A percentile compares a stretch with the other conserved stretches of the same genome.
phyloP scores from a whole-genome alignment of 495 filamentous ascomycete genomes.

The Penicillium pancosmium region DNA sequence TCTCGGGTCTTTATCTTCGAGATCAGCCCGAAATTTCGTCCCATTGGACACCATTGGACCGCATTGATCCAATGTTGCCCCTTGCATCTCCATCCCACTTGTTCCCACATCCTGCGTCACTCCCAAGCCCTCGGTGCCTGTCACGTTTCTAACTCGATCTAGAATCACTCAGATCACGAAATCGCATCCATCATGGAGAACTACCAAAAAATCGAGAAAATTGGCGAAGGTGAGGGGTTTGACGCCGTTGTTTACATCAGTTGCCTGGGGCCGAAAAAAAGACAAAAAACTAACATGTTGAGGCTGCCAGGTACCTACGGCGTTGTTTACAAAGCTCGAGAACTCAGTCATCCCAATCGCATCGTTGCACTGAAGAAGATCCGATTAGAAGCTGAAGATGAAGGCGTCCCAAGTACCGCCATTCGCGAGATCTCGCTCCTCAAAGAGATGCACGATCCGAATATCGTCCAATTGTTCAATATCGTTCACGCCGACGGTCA shows the following conservation, averaged over 20 bases:
- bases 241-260: constrained; percentile 8
- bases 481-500: constrained; percentile 97
- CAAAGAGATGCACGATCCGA: constrained; percentile 96
- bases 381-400: constrained; percentile 94
- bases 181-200: constrained; percentile 75
- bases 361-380: constrained; percentile 99
- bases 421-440: constrained; percentile 96
- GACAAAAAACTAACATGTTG: constrained; percentile 14
- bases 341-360: constrained; percentile 72
- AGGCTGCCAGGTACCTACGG: constrained; percentile 75
- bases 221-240: constrained; percentile 80
- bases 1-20: neutral
- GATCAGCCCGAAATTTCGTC: neutral
- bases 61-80: constrained; percentile 6
- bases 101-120: constrained; percentile 20
- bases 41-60: neutral
- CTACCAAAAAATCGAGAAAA: constrained; percentile 99
- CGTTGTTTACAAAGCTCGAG: constrained; percentile 90
- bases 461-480: constrained; percentile 89
- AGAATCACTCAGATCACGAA: constrained; percentile 7
- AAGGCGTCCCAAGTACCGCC: constrained; percentile 93
- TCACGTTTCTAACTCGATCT: constrained; percentile 13
- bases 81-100: constrained; percentile 23
- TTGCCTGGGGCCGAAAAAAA: neutral
- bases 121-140: constrained; percentile 2